Conservation (phyloP, 768 basidiomycete species). For the Lentinula sp. region DNA sequence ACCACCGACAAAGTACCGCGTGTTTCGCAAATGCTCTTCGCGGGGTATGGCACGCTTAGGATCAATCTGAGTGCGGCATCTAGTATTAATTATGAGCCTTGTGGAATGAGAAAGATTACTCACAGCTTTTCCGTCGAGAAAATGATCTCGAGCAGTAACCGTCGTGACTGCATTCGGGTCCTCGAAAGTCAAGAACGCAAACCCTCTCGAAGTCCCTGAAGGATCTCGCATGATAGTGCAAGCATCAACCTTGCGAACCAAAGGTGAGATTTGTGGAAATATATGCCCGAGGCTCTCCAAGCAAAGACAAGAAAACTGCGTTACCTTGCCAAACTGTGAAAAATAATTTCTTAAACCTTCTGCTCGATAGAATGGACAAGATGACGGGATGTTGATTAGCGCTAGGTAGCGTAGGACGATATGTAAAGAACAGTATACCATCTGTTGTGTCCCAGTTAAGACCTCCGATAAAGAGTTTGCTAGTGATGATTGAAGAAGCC, state of each 20-base stretch:
- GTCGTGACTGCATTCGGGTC: slow-evolving; percentile 55
- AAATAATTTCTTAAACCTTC: slow-evolving; percentile 69
- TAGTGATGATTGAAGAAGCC: slow-evolving; percentile 25
- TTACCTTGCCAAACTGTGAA: slow-evolving; percentile 71
- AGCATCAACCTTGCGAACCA: slow-evolving; percentile 53
- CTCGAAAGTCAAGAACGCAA: slow-evolving; percentile 81
- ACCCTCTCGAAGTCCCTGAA: slow-evolving; percentile 69
- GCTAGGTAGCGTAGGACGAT: slow-evolving; percentile 18
- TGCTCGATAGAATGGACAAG: slow-evolving; percentile 23
- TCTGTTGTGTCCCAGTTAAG: slow-evolving; percentile 91
- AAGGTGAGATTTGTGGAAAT: slow-evolving; percentile 6
- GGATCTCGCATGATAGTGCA: slow-evolving; percentile 86
- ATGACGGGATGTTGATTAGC: slow-evolving; percentile 27
- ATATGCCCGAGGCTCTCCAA: slow-evolving; percentile 8
- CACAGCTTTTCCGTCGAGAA: slow-evolving; percentile 76
- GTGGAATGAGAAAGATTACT: slow-evolving; percentile 8
- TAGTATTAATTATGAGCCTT: not conserved
- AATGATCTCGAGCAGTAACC: slow-evolving; percentile 63
- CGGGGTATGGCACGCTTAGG: slow-evolving; percentile 85
- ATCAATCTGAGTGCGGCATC: slow-evolving; percentile 52
- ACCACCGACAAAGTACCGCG: slow-evolving; percentile 80
- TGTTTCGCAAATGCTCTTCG: slow-evolving; percentile 69
- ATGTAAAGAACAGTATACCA: slow-evolving; percentile 47
- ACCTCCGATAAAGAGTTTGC: slow-evolving; percentile 90
- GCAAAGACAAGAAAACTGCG: slow-evolving; percentile 5